Conservation (phyloP, 2,329 filamentous ascomycete species). For the Exutisphaerella laricina region DNA sequence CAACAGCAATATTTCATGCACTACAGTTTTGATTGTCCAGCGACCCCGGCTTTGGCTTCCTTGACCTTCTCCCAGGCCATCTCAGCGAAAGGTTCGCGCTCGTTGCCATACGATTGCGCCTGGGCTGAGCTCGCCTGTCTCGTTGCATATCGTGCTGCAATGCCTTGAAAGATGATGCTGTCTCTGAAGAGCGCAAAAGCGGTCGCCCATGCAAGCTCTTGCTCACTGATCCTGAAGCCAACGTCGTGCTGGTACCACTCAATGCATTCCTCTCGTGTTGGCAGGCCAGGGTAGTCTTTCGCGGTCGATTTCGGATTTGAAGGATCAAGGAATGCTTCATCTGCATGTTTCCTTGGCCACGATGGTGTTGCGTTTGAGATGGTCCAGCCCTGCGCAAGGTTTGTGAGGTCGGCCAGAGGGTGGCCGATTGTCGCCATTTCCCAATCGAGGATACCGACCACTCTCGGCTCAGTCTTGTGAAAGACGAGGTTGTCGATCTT, state of each 20-base stretch:
- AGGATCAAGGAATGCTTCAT: conserved; percentile 22
- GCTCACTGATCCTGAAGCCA: conserved; percentile 62
- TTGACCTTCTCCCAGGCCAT: conserved; percentile 70
- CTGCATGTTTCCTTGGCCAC: conserved; percentile 26
- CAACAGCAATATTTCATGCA: no score
- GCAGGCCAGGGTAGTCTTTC: conserved; percentile 54
- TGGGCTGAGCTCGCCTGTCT: conserved; percentile 83
- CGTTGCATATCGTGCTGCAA: conserved; percentile 76
- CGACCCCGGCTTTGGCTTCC: conserved; percentile 34
- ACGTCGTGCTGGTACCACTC: conserved; percentile 62
- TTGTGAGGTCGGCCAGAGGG: conserved; percentile 83
- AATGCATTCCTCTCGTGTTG: conserved; percentile 53
- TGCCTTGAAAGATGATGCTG: conserved; percentile 72
- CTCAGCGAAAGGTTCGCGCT: conserved; percentile 66
- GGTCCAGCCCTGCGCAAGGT: conserved; percentile 49
- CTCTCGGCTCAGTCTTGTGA: conserved; percentile 77
- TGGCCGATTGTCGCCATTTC: conserved; percentile 99
- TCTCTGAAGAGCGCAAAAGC: conserved; percentile 57
- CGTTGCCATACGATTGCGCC: conserved; percentile 65
- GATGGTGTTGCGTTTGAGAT: conserved; percentile 24
- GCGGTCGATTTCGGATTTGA: conserved; percentile 14
- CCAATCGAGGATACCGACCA: conserved; percentile 95
- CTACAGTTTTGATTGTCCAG: conserved; percentile 26
- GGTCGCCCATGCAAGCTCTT: conserved; percentile 57
- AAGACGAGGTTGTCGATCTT: conserved; percentile 68